These are phyloP conservation scores for Monosporascus sp. DNA, from an alignment of 2,329 filamentous ascomycete species.

Conservation along the genomic window DNA sequence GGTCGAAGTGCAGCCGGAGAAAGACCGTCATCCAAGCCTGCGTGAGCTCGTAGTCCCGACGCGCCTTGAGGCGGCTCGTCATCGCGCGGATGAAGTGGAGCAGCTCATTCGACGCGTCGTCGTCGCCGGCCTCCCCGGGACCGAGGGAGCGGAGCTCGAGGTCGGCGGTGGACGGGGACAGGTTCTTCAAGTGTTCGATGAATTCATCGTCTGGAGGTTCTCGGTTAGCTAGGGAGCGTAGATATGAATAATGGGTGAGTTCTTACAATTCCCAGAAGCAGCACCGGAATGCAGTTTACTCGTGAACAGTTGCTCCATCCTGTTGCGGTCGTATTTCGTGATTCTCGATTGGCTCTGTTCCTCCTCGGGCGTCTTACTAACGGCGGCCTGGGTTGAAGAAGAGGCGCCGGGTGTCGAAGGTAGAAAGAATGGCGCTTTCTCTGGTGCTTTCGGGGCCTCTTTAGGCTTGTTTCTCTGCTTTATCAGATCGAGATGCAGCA, in stretches of 20 bases:
- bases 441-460: conserved; percentile 83
- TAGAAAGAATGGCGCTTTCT: conserved; percentile 94
- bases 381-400: conserved; percentile 18
- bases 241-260: neutral
- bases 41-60: conserved; percentile 84
- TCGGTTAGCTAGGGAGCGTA: conserved; percentile 3
- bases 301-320: conserved; percentile 54
- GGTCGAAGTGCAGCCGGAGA: conserved; percentile 66
- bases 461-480: conserved; percentile 91
- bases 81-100: conserved; percentile 76
- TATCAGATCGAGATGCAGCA: conserved; percentile 88
- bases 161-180: conserved; percentile 81
- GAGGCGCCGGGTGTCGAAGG: conserved; percentile 51
- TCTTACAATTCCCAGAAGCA: conserved; percentile 55
- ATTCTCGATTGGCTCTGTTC: conserved; percentile 52
- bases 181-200: conserved; percentile 70
- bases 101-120: conserved; percentile 60
- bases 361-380: conserved; percentile 21
- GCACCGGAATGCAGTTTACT: conserved; percentile 50
- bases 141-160: conserved; percentile 81
- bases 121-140: conserved; percentile 25
- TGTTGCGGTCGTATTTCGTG: conserved; percentile 56
- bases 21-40: conserved; percentile 99
- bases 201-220: conserved; percentile 52
- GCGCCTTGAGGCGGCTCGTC: conserved; percentile 60